Percentiles rank a stretch among this genome's conserved stretches.
Evolutionary conservation across 2,329 filamentous ascomycete genomes (phyloP).

Genomic region (Cladosporium sp.): DNA sequence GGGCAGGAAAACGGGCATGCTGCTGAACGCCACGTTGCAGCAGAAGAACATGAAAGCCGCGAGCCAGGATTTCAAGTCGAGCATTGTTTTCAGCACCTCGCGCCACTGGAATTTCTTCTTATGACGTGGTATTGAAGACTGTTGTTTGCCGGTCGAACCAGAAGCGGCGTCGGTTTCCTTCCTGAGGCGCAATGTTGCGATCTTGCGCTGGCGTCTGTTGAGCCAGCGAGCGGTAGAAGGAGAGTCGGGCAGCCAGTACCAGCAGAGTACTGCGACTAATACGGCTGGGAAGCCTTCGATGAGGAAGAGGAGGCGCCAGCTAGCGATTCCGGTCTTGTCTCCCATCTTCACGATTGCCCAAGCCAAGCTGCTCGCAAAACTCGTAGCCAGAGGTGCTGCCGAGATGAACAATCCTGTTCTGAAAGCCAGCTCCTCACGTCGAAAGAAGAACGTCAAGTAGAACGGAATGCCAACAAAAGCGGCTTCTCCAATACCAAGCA

Average conservation of each 20-base stretch:
- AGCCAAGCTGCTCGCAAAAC: slow-evolving; percentile 72
- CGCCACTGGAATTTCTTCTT: slow-evolving; percentile 38
- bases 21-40: slow-evolving; percentile 83
- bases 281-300: slow-evolving; percentile 82
- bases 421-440: slow-evolving; percentile 70
- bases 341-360: slow-evolving; percentile 72
- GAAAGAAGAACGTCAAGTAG: slow-evolving; percentile 62
- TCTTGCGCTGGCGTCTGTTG: slow-evolving; percentile 47
- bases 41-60: slow-evolving; percentile 80
- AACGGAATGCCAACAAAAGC: slow-evolving; percentile 63
- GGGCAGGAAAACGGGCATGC: slow-evolving; percentile 81
- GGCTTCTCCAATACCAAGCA: slow-evolving; percentile 56
- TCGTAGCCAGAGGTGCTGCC: slow-evolving; percentile 59
- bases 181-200: slow-evolving; percentile 66
- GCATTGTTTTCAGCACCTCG: slow-evolving; percentile 57
- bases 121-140: slow-evolving; percentile 17
- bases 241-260: slow-evolving; percentile 70
- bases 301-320: slow-evolving; percentile 82
- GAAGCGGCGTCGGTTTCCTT: slow-evolving; percentile 37
- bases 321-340: slow-evolving; percentile 62
- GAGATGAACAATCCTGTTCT: slow-evolving; percentile 84
- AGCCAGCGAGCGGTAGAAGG: slow-evolving; percentile 49
- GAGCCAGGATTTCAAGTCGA: slow-evolving; percentile 68
- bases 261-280: slow-evolving; percentile 68
- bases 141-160: background rate